Evolutionary conservation across 2,329 filamentous ascomycete genomes (phyloP).

Genomic region (Nigrograna mackinnonii): DNA sequence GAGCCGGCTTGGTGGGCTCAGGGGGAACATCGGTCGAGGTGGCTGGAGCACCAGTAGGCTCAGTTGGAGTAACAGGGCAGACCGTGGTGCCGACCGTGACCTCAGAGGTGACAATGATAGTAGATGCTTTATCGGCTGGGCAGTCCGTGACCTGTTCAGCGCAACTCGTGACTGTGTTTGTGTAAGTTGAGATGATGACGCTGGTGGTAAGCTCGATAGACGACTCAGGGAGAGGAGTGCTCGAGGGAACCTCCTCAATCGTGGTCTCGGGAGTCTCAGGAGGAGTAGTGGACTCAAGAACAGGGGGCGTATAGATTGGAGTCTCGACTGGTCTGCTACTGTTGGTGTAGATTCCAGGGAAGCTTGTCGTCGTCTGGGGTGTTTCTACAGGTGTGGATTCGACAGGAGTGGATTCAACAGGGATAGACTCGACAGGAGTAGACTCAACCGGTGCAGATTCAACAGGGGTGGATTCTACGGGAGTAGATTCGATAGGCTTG

Average conservation of each 20-base stretch:
- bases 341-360: too few relatives aligned
- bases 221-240: not conserved
- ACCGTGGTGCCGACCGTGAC: slow-evolving; percentile 8
- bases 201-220: slow-evolving; percentile 5
- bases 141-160: slow-evolving; percentile 1
- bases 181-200: slow-evolving; percentile 8
- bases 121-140: not conserved
- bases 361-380: too few relatives aligned
- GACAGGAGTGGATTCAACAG: not conserved
- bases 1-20: slow-evolving; percentile 15
- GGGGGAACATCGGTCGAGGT: slow-evolving; percentile 14
- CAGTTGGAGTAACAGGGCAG: not conserved
- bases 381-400: not conserved
- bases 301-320: not conserved
- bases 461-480: not conserved
- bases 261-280: not conserved
- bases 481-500: slow-evolving; percentile 9
- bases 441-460: not conserved
- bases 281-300: not conserved
- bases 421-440: not conserved
- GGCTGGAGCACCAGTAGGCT: slow-evolving; percentile 1
- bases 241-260: not conserved
- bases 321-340: not conserved
- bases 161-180: slow-evolving; percentile 7
- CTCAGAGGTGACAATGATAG: not conserved